Percentiles rank a stretch among this genome's conserved stretches.
phyloP scores from a whole-genome alignment of 768 basidiomycete species.

The Amanita molliuscula region DNA sequence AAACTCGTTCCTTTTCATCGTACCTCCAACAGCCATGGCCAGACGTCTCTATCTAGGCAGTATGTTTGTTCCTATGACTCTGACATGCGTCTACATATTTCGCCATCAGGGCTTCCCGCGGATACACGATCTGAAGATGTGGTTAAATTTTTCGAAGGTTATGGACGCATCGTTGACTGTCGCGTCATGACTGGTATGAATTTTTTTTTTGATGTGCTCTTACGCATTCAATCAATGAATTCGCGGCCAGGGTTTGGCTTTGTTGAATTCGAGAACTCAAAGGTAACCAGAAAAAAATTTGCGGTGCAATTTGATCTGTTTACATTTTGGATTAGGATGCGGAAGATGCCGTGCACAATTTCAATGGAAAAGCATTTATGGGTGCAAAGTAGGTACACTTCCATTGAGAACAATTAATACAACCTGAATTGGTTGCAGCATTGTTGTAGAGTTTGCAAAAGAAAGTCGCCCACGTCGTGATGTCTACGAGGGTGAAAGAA shows the following conservation, averaged over 20 bases:
- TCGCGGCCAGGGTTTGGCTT: slow-evolving; percentile 76
- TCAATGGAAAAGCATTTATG: slow-evolving; percentile 86
- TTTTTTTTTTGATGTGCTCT: neutral
- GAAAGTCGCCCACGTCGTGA: slow-evolving; percentile 84
- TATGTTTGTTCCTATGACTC: slow-evolving; percentile 23
- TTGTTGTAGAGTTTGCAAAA: slow-evolving; percentile 94
- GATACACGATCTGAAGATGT: slow-evolving; percentile 82
- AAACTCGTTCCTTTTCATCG: slow-evolving; percentile 19
- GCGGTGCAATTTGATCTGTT: slow-evolving; percentile 1
- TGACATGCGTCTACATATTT: neutral
- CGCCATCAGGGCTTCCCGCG: slow-evolving; percentile 57
- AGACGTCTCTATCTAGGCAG: slow-evolving; percentile 82
- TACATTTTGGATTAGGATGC: slow-evolving; percentile 55
- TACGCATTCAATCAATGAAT: neutral
- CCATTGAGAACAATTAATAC: neutral
- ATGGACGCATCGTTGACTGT: slow-evolving; percentile 82
- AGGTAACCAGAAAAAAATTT: slow-evolving; percentile 38
- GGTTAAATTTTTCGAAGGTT: slow-evolving; percentile 82
- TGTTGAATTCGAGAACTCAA: slow-evolving; percentile 85
- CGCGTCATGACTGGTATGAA: slow-evolving; percentile 86
- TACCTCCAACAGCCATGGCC: slow-evolving; percentile 48
- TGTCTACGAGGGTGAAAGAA: slow-evolving; percentile 47
- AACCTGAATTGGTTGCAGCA: slow-evolving; percentile 32
- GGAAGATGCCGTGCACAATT: slow-evolving; percentile 82
- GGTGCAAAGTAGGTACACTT: slow-evolving; percentile 56